phyloP scores from a whole-genome alignment of 345 rosid species.

The Salix arbutifolia region DNA sequence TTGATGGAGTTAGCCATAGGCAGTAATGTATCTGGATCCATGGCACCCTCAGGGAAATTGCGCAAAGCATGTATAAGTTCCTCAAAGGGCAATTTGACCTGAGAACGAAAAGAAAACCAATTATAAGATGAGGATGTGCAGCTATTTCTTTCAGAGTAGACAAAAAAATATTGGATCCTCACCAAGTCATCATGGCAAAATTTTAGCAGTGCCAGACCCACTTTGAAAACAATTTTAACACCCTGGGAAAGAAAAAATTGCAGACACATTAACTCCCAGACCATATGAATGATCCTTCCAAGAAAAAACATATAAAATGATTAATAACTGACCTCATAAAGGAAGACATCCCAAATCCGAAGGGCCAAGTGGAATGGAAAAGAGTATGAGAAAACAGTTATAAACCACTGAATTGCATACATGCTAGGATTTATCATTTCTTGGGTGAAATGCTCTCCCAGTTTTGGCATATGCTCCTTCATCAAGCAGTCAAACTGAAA shows the following conservation, averaged over 20 bases:
- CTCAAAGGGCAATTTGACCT: slow-evolving; percentile 84
- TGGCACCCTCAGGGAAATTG: slow-evolving; percentile 84
- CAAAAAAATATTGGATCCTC: slow-evolving; percentile 13
- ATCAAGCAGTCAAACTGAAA: slow-evolving; percentile 73
- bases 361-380: slow-evolving; percentile 91
- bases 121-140: background rate
- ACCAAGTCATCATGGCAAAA: slow-evolving; percentile 93
- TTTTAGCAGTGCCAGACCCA: slow-evolving; percentile 74
- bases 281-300: background rate
- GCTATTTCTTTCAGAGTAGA: background rate
- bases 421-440: slow-evolving; percentile 98
- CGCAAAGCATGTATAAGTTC: slow-evolving; percentile 87
- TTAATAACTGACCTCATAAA: slow-evolving; percentile 60
- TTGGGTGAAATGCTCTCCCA: slow-evolving; percentile 78
- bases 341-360: slow-evolving; percentile 97
- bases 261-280: background rate
- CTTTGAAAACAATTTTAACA: slow-evolving; percentile 88
- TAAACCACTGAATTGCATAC: slow-evolving; percentile 99
- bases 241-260: slow-evolving; percentile 45
- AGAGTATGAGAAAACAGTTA: slow-evolving; percentile 89
- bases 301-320: background rate
- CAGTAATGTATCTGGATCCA: slow-evolving; percentile 82
- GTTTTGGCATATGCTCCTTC: slow-evolving; percentile 77
- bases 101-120: slow-evolving; percentile 4
- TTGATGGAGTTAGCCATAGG: slow-evolving; percentile 90